A percentile compares a stretch with the other conserved stretches of the same genome.
phyloP scores from a whole-genome alignment of 805 yeast genomes.

The Tetrapisispora arboricola region DNA sequence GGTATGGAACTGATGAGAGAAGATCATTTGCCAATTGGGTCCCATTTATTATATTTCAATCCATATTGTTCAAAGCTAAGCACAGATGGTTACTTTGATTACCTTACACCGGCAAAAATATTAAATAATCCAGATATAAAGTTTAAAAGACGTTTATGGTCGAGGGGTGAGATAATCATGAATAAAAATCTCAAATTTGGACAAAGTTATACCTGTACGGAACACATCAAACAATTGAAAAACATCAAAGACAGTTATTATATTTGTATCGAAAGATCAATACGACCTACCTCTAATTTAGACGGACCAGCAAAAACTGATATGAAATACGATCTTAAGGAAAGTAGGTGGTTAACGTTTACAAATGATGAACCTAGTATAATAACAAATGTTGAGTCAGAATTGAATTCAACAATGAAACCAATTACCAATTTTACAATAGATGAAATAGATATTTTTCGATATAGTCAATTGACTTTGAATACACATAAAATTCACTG shows the following conservation, averaged over 20 bases:
- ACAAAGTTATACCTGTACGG: conserved; percentile 39
- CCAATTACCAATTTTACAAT: conserved; percentile 17
- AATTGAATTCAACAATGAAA: not conserved
- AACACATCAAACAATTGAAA: conserved; percentile 37
- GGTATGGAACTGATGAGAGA: not conserved
- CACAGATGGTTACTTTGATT: conserved; percentile 70
- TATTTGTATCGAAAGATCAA: conserved; percentile 46
- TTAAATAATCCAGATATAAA: conserved; percentile 7
- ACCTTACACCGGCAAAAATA: conserved; percentile 50
- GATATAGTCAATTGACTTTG: conserved; percentile 67
- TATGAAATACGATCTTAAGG: conserved; percentile 33
- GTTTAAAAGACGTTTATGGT: conserved; percentile 69
- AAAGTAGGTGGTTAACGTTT: conserved; percentile 53
- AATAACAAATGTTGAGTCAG: not conserved
- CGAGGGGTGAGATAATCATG: conserved; percentile 50
- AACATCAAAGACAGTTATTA: conserved; percentile 31
- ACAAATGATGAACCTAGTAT: conserved; percentile 32
- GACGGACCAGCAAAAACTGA: not conserved
- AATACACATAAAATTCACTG: conserved; percentile 82
- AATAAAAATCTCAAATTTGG: conserved; percentile 30
- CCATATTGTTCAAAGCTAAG: conserved; percentile 44
- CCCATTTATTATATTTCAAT: conserved; percentile 58
- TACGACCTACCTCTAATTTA: conserved; percentile 17
- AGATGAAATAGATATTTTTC: conserved; percentile 34
- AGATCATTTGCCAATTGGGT: conserved; percentile 36